Evolutionary conservation across 2,329 filamentous ascomycete genomes (phyloP).

Genomic region (Lachnellula cervina): DNA sequence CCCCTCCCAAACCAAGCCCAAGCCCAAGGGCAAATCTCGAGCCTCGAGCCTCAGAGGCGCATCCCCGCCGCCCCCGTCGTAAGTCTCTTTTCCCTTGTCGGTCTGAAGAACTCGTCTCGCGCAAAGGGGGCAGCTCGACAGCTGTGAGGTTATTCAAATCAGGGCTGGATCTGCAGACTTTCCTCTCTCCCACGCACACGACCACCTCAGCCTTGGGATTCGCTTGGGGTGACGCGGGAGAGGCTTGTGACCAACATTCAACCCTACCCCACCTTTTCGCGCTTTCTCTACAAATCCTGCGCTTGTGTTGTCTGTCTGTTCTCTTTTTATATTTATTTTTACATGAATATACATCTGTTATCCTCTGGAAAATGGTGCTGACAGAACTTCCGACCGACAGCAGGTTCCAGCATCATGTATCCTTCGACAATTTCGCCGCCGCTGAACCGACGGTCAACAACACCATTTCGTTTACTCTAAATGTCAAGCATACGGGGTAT

Average conservation of each 20-base stretch:
- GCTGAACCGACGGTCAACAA: conserved; percentile 55
- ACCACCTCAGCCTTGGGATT: conserved; percentile 13
- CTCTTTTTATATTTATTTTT: conserved; percentile 1
- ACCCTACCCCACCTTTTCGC: conserved; percentile 16
- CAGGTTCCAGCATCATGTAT: conserved; percentile 62
- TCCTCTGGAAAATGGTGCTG: conserved; percentile 20
- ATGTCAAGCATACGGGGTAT: conserved; percentile 69
- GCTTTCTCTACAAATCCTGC: background rate
- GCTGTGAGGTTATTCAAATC: conserved; percentile 2
- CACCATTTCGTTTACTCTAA: conserved; percentile 61
- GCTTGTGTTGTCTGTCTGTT: background rate
- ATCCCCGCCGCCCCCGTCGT: conserved; percentile 36
- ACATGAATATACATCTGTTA: background rate
- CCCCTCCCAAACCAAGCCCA: background rate
- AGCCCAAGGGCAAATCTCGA: conserved; percentile 8
- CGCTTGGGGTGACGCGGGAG: conserved; percentile 15
- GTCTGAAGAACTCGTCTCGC: background rate
- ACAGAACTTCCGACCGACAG: conserved; percentile 30
- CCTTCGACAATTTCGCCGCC: conserved; percentile 69
- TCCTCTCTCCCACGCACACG: background rate
- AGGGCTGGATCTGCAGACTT: conserved; percentile 5
- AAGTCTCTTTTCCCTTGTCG: conserved; percentile 20
- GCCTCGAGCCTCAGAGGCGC: conserved; percentile 26
- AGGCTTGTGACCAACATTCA: conserved; percentile 11
- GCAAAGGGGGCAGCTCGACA: background rate